phyloP scores from a whole-genome alignment of 495 filamentous ascomycete species.

The Tirmania nivea region DNA sequence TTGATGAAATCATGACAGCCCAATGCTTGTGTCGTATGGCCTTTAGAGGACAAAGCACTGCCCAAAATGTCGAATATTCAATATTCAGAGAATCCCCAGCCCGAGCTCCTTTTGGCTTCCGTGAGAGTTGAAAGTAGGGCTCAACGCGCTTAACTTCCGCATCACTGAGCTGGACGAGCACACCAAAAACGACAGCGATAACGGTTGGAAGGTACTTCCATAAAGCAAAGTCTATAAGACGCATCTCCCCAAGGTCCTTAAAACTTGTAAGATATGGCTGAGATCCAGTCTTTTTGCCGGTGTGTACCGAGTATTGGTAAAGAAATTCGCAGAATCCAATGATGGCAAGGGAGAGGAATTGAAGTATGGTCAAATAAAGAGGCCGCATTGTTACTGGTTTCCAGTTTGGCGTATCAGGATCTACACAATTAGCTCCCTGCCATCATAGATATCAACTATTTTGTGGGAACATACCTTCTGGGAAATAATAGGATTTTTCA shows the following conservation, averaged over 20 bases:
- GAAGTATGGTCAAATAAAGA: conserved; percentile 36
- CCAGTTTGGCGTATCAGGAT: conserved; percentile 35
- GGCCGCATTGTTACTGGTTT: conserved; percentile 48
- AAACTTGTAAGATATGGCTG: conserved; percentile 20
- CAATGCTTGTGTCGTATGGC: conserved; percentile 39
- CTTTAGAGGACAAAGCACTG: conserved; percentile 37
- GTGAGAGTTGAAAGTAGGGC: conserved; percentile 52
- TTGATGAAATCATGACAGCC: conserved; percentile 39
- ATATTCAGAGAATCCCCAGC: conserved; percentile 49
- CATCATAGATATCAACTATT: not conserved
- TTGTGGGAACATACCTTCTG: conserved; percentile 7
- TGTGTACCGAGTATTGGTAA: conserved; percentile 31
- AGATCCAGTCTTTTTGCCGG: conserved; percentile 20
- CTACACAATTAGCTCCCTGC: conserved; percentile 1
- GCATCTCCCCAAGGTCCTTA: conserved; percentile 29
- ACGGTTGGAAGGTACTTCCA: conserved; percentile 55
- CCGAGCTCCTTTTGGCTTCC: conserved; percentile 32
- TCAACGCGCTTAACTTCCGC: conserved; percentile 55
- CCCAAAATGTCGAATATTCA: conserved; percentile 46
- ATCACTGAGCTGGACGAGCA: conserved; percentile 53
- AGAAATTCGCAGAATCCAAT: conserved; percentile 37
- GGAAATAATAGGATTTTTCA: conserved; percentile 13
- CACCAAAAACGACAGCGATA: conserved; percentile 45
- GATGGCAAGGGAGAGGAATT: conserved; percentile 34
- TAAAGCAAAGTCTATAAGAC: conserved; percentile 34